Evolutionary conservation across 371 early-diverging fungal species (phyloP).

Genomic region (Mucor racemosus): DNA sequence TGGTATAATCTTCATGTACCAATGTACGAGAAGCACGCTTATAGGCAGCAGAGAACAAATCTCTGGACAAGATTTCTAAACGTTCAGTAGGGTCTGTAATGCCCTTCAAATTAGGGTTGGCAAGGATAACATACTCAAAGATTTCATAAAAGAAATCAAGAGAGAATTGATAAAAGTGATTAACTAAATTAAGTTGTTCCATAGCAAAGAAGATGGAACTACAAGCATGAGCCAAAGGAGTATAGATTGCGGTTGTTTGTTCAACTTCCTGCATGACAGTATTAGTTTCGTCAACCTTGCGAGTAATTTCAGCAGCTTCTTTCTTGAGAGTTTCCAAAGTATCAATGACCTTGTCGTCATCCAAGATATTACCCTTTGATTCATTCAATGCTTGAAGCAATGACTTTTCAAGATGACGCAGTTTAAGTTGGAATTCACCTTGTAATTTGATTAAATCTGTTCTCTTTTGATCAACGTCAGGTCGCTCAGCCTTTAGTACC

Average conservation of each 20-base stretch:
- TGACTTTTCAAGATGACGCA: slow-evolving; percentile 93
- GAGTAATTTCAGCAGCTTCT: slow-evolving; percentile 94
- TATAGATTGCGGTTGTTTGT: slow-evolving; percentile 85
- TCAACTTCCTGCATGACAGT: slow-evolving; percentile 95
- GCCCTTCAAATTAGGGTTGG: slow-evolving; percentile 74
- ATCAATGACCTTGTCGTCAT: slow-evolving; percentile 94
- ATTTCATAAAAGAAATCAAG: slow-evolving; percentile 96
- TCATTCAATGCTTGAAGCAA: slow-evolving; percentile 93
- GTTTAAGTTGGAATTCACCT: slow-evolving; percentile 93
- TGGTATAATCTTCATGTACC: slow-evolving; percentile 91
- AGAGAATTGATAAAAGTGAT: slow-evolving; percentile 98
- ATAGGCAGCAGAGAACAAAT: slow-evolving; percentile 86
- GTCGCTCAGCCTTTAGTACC: slow-evolving; percentile 92
- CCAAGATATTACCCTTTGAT: slow-evolving; percentile 95
- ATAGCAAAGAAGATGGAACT: slow-evolving; percentile 94
- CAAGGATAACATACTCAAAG: slow-evolving; percentile 86
- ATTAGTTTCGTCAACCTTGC: slow-evolving; percentile 94
- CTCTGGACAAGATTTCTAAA: slow-evolving; percentile 76
- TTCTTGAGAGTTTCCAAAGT: slow-evolving; percentile 94
- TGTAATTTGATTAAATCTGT: slow-evolving; percentile 93
- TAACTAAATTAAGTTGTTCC: slow-evolving; percentile 88
- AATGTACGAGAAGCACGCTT: slow-evolving; percentile 83
- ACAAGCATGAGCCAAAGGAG: slow-evolving; percentile 92
- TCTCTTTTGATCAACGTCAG: slow-evolving; percentile 94
- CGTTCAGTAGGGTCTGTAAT: slow-evolving; percentile 77